A percentile compares a stretch with the other conserved stretches of the same genome.
These are phyloP conservation scores for Exophiala bonariae DNA, from an alignment of 2,329 filamentous ascomycete genomes.

Conservation along the genomic window DNA sequence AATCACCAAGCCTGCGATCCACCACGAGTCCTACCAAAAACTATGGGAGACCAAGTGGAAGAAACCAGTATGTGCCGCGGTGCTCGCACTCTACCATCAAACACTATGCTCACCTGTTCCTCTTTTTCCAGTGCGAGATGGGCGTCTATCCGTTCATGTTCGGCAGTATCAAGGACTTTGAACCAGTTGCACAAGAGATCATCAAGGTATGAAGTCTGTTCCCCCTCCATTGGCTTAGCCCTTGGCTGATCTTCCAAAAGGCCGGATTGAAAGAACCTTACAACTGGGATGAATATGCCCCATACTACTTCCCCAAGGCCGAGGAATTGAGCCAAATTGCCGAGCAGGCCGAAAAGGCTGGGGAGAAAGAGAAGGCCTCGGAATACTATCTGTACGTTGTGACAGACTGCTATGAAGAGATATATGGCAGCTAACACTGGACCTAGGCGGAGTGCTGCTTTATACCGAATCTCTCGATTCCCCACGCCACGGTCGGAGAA, in stretches of 20 bases:
- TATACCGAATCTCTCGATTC: conserved; percentile 74
- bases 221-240: not conserved
- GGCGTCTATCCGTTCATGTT: conserved; percentile 77
- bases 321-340: conserved; percentile 56
- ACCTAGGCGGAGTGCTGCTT: conserved; percentile 66
- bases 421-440: conserved; percentile 41
- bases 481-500: conserved; percentile 41
- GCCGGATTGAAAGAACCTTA: conserved; percentile 66
- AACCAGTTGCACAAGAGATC: conserved; percentile 66
- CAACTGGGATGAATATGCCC: conserved; percentile 62
- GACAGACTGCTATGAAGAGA: not conserved
- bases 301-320: conserved; percentile 61
- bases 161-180: conserved; percentile 66
- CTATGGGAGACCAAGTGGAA: conserved; percentile 79
- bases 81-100: not conserved
- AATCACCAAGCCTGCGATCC: conserved; percentile 51
- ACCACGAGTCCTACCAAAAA: conserved; percentile 60
- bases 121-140: conserved; percentile 51
- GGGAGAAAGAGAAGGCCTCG: conserved; percentile 55
- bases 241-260: conserved; percentile 29
- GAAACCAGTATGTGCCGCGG: conserved; percentile 52
- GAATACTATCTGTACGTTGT: conserved; percentile 36
- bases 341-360: conserved; percentile 49
- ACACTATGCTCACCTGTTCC: not conserved
- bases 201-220: conserved; percentile 47